Base-by-base conservation (phyloP, 2,329 filamentous ascomycete genomes). In the Didymella arachidicola region DNA sequence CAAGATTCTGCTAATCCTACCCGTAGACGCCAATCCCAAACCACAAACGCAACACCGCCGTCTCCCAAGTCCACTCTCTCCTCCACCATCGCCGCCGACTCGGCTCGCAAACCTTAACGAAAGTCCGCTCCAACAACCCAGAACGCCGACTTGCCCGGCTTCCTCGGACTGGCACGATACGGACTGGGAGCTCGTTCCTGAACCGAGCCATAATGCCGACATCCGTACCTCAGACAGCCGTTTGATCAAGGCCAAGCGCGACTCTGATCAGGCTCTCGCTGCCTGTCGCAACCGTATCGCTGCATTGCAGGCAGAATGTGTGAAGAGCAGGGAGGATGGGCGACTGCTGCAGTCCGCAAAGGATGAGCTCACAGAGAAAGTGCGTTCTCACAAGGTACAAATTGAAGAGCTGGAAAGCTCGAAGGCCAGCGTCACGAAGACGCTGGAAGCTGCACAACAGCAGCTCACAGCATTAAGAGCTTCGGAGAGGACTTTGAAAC, bases 221-320 rank as follows among this genome's bases (percentile, higher is more conserved):
- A 66, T 73, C 42, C 70, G 71, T 7, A 75, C 73, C 1, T 68
- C 69, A 8, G 71, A 77, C 34, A 72, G 70, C 39, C 72, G 73
- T 12, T 61, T 77, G 34, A 72, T 76, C 57, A 70, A 67, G 44
- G 75, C 74, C 25, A 77, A 77, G 54, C 70, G 67, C 26, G 73
- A 76, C 56, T 77, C 74, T 4, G 72, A 77, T 25, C 72, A 70
- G 47, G 75, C 75, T 18, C 70, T 78, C n/a, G 53, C 70, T 26
- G 65, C 70, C 14, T 77, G 74, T 55, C 72, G 75, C 26, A 67
- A 59, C 36, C 66, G 74, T n/a, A 77, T 77, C 25, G 65, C 68
- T 42, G 63, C 72, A 25, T 59, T 78, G 44, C 73, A 74, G 53
- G 61, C 65, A 10, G 73, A 75, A 46, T 75, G 71, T 53, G 48